Evolutionary conservation across 345 rosid species (phyloP), one percentile per base, ranked within the genome.

Genomic region (Nephelium lappaceum): DNA sequence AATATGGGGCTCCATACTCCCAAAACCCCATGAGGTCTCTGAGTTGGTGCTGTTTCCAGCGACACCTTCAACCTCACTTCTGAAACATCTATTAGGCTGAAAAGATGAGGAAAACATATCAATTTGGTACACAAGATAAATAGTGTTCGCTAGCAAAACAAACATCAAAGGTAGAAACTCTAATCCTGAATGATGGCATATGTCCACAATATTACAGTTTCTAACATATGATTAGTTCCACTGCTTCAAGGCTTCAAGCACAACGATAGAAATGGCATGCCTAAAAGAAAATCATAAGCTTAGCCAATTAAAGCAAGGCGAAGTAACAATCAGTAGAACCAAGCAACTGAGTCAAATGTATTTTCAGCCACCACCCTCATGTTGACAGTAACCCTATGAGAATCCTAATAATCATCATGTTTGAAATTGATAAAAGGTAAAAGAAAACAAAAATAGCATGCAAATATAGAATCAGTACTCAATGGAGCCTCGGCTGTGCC

Each of bases 1-100:
- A 96, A 79, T 82, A 96, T 72, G 57, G 98, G 99, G 76, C 99
- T 90, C 99, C 99, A 96, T 19, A 96, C 92, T 79, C 99, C 99
- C 71, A 94, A 88, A 87, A 89, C 91, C 49, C 95, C 98, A 65
- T 85, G 94, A 68, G 99, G 99, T 81, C 99, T 96, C 84, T 94
- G 92, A 68, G 89, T 88, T 43, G 97, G 97, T 69, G 93, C 97
- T 16, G 99, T 93, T 86, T 96, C 97, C 82, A 96, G 77, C 27
- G 97, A 87, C 68, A 94, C 87, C 90, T 94, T 96, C 78, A 96
- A 80, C 82, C 99, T 86, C 79, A 93, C 84, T 83, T 96, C 99
- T 42, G 98, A 96, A 85, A 96, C 92, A 90, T 96, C 99, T 84
- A 91, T 89, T 71, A 91, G 86, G 91, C 99, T 96, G 91, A 72